Base-by-base conservation (phyloP, 1,139 yeast genomes). In the Hyphopichia burtonii region DNA sequence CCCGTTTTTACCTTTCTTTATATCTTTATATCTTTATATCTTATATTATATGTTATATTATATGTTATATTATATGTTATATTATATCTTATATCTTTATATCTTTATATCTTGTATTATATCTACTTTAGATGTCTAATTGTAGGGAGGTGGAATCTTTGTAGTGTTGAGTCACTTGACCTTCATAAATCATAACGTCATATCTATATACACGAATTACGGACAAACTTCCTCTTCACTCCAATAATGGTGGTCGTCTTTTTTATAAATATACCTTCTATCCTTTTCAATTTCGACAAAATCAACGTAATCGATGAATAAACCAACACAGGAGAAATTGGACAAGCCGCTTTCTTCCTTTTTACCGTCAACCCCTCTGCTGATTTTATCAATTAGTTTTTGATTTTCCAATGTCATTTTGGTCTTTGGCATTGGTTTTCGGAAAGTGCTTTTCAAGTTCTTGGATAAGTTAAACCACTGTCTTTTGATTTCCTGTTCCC, bases 291-390 rank as follows among this genome's bases (percentile, higher is more conserved):
- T 66, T 50, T 82, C 84, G 44, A 82, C 76, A 53, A 75, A 75
- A 60, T 88, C 96, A n/a, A 85, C 95, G 41, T 73, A 68, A 43
- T 87, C 86, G 32, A 83, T 76, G 55, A 86, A 81, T 68, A 88
- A 63, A 30, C 86, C 83, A 27, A 86, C 76, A 20, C 86, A 80
- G 1, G 82, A 80, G 59, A 85, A 87, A 59, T 86, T 82, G 54
- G 78, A 82, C 44, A 77, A 68, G 1, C 94, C 96, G 30, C 77
- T 76, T 23, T 64, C 82, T 40, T 81, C 88, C 54, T 82, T 78
- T 40, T 82, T 76, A 8, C 96, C 96, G 61, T 88, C 96, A 12
- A 87, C 96, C 5, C 96, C 94, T 50, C 96, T 74, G 39, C 79
- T 72, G 40, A 88, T 83, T 41, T 86, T 78, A 60, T 88, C 95